phyloP scores from a whole-genome alignment of 2,329 filamentous ascomycete species.

The Alternaria longipes region DNA sequence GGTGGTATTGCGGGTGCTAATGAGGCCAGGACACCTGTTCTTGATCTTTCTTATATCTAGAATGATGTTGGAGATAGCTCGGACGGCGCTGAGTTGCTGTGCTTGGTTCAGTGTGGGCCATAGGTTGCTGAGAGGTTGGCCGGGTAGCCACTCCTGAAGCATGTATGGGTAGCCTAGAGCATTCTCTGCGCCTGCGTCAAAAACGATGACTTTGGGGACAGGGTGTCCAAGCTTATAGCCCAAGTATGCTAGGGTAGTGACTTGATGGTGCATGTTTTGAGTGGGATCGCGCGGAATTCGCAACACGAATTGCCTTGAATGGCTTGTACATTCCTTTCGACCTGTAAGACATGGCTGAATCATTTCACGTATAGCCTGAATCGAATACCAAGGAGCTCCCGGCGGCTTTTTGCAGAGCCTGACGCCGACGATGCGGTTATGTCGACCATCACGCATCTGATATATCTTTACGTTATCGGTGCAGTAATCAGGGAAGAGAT shows the following conservation, averaged over 20 bases:
- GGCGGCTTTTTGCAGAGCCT: not conserved
- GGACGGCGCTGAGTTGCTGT: slow-evolving; percentile 12
- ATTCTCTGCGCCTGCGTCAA: slow-evolving; percentile 12
- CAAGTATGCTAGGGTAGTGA: not conserved
- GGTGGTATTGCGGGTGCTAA: not conserved
- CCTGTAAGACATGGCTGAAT: not conserved
- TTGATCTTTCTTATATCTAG: not conserved
- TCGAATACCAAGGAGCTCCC: not conserved
- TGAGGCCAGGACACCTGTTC: not conserved
- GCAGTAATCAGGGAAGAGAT: slow-evolving; percentile 3
- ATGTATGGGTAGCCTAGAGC: slow-evolving; percentile 16
- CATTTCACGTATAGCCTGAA: not conserved
- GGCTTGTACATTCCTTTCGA: not conserved
- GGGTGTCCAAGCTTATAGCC: slow-evolving; percentile 1
- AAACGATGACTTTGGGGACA: slow-evolving; percentile 15
- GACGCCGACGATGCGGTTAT: not conserved
- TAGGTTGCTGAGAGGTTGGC: slow-evolving; percentile 4
- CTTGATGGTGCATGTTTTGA: not conserved
- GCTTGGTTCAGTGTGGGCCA: slow-evolving; percentile 12
- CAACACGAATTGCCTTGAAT: not conserved
- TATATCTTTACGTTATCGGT: not conserved
- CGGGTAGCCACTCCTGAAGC: slow-evolving; percentile 24
- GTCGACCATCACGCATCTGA: not conserved
- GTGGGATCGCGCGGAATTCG: not conserved
- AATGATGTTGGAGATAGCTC: not conserved